Conservation (phyloP, 2,329 filamentous ascomycete species). For the Colletotrichum truncatum region DNA sequence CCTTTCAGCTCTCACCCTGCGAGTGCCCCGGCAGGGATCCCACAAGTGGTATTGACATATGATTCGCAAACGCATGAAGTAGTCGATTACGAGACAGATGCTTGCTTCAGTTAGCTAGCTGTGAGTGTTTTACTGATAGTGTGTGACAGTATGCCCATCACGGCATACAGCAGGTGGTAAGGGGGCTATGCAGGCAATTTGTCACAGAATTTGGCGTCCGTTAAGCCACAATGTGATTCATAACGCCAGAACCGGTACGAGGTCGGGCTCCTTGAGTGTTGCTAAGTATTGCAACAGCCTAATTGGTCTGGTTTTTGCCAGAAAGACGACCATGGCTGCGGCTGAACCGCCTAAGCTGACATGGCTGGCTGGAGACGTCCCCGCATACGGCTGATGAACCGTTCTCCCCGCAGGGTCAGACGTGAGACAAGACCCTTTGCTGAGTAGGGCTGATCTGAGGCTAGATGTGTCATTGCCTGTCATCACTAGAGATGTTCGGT, state of each 20-base stretch:
- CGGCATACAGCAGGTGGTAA: too few species aligned
- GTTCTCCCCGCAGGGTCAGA: not conserved
- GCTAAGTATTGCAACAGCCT: not conserved
- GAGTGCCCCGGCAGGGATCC: too few species aligned
- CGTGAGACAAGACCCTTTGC: not conserved
- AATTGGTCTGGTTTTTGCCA: not conserved
- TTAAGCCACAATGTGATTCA: constrained; percentile 5
- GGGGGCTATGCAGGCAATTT: too few species aligned
- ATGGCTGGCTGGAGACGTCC: not conserved
- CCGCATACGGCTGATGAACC: not conserved
- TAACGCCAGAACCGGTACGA: not conserved
- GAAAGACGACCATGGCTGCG: constrained; percentile 4
- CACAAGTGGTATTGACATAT: too few species aligned
- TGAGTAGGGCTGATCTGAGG: not conserved
- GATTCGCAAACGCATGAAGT: too few species aligned
- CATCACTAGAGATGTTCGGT: not conserved
- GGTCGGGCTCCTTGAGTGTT: not conserved
- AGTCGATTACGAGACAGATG: too few species aligned
- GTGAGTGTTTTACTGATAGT: too few species aligned
- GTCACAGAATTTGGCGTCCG: not conserved
- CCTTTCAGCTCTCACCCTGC: too few species aligned
- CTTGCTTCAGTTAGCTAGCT: too few species aligned
- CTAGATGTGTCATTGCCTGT: not conserved
- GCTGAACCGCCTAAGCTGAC: constrained; percentile 9
- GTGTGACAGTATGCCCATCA: too few species aligned